phyloP scores from a whole-genome alignment of 2,329 filamentous ascomycete genomes.

The Epichloe hybrida region DNA sequence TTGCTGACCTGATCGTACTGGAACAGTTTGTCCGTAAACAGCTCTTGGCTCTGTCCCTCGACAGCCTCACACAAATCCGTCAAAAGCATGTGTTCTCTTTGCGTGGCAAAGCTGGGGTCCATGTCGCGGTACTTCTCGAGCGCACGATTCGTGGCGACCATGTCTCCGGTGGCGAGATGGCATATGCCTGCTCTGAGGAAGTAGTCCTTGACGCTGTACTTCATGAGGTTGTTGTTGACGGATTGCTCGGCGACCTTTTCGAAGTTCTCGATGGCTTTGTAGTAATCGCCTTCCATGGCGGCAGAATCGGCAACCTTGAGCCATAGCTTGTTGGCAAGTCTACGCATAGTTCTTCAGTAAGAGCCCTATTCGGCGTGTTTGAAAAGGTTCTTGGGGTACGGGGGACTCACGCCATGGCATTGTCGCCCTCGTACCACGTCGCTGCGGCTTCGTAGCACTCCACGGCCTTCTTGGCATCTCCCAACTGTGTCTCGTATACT shows the following conservation, averaged over 20 bases:
- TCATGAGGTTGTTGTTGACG: constrained; percentile 84
- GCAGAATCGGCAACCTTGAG: constrained; percentile 84
- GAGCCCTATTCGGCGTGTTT: not conserved
- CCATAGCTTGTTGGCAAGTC: constrained; percentile 83
- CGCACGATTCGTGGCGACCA: constrained; percentile 65
- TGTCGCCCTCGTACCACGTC: constrained; percentile 79
- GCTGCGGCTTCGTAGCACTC: constrained; percentile 77
- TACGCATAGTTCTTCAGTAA: constrained; percentile 17
- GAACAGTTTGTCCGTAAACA: constrained; percentile 75
- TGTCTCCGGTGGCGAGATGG: constrained; percentile 60
- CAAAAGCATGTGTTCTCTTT: constrained; percentile 71
- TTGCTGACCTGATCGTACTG: constrained; percentile 87
- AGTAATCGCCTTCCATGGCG: constrained; percentile 71
- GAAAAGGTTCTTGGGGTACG: not conserved
- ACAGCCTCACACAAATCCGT: constrained; percentile 63
- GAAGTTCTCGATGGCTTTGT: constrained; percentile 67
- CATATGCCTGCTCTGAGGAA: constrained; percentile 90
- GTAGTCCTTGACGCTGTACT: constrained; percentile 90
- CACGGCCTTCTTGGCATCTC: constrained; percentile 64
- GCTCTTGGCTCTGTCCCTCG: constrained; percentile 65
- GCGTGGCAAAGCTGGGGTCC: constrained; percentile 62
- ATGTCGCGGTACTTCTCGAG: constrained; percentile 71
- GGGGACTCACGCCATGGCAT: constrained; percentile 58
- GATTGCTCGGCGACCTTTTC: constrained; percentile 69
- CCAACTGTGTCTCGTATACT: constrained; percentile 69